phyloP scores from a whole-genome alignment of 306 rosid genomes.

The Acacia confusa region DNA sequence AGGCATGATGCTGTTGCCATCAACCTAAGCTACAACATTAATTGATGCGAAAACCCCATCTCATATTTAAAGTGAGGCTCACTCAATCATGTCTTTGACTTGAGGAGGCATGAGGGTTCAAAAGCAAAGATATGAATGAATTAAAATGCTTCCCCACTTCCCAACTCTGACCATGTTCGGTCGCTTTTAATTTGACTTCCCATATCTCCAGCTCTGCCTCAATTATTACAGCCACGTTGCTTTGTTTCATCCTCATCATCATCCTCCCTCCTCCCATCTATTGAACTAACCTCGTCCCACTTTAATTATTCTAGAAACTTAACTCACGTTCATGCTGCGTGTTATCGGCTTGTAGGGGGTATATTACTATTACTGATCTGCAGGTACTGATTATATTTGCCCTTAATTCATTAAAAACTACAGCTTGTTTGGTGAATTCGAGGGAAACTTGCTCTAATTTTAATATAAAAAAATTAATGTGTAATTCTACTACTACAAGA shows the following conservation, averaged over 20 bases:
- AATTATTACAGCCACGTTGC: not conserved
- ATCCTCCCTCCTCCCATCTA: not conserved
- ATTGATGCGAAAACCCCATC: not conserved
- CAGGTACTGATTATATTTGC: not conserved
- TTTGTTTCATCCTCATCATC: not conserved
- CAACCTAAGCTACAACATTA: constrained; percentile 25
- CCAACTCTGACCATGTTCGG: not conserved
- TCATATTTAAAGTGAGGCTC: not conserved
- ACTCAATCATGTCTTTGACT: constrained; percentile 27
- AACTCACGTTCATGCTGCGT: not conserved
- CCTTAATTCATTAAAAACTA: not conserved
- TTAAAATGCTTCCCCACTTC: not conserved
- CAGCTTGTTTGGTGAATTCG: not conserved
- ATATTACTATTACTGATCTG: not conserved
- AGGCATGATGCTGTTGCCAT: constrained; percentile 4
- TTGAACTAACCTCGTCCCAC: not conserved
- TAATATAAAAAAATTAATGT: too few relatives aligned
- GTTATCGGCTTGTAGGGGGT: not conserved
- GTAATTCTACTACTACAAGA: too few relatives aligned
- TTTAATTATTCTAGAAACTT: not conserved
- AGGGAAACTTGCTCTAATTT: not conserved
- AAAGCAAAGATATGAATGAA: not conserved
- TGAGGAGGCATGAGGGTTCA: not conserved
- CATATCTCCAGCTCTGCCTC: not conserved
- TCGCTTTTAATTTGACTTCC: not conserved